Base-by-base conservation (phyloP, 2,329 filamentous ascomycete species). In the Colletotrichum musae region DNA sequence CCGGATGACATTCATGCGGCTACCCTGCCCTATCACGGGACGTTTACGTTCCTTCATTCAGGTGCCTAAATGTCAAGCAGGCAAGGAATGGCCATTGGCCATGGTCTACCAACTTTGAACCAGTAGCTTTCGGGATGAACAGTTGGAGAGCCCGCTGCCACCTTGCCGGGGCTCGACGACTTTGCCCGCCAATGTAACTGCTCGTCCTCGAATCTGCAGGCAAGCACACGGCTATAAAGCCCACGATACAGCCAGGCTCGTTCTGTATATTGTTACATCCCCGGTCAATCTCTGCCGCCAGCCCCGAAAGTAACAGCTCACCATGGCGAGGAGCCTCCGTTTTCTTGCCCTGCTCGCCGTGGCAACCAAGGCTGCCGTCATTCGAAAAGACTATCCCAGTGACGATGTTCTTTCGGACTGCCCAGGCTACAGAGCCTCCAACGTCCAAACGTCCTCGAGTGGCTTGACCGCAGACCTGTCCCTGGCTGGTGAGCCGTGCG, bases 401-500 rank as follows among this genome's bases (percentile, higher is more conserved):
- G 64, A 70, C 18, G 64, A 70, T 52, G 58, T 53, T 10, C 58
- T 70, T 24, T 43, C 68, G 5, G 39, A 36, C 43, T 70, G 68
- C 43, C 68, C 68, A 21, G 68, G 68, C 68, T 50, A 94, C 80
- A 84, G 77, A 32, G 92, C 91, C 2, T 87, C 85, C n/a, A 89
- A 92, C 74, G 83, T 93, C 18, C 78, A 82, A 59, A 79, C 84
- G 56, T 87, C 82, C 0, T 75, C 78, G 43, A 83, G 81, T 57
- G 88, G 88, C 16, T 80, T 96, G 62, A 92, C 88, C 1, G 75
- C 75, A 2, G 69, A 75, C 21, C 59, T 77, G 28, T 71, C 61
- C 6, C 69, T 77, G 15, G 75, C 74, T 2, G 75, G 75, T 21
- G 57, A 68, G 16, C 64, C 72, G 2, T 77, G 75, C 70, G 68